phyloP scores from a whole-genome alignment of 2,329 filamentous ascomycete genomes.

The Fusarium pilosicola region DNA sequence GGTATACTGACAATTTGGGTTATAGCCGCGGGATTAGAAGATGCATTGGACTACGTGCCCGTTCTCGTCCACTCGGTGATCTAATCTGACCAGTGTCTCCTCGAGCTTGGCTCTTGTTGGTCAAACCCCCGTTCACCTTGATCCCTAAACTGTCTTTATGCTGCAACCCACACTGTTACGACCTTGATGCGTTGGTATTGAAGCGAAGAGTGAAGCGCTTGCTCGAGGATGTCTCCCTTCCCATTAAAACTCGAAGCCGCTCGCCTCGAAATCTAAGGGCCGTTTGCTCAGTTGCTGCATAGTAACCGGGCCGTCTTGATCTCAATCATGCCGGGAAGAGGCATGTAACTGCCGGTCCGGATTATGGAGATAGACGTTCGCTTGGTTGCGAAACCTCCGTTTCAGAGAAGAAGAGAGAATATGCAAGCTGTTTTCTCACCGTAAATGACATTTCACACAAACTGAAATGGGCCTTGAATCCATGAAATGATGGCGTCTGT shows the following conservation, averaged over 20 bases:
- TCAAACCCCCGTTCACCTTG: neutral
- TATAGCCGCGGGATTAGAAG: neutral
- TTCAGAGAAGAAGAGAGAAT: neutral
- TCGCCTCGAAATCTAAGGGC: neutral
- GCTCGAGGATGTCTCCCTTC: neutral
- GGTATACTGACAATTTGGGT: fast-evolving
- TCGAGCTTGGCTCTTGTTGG: neutral
- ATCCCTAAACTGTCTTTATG: neutral
- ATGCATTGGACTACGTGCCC: neutral
- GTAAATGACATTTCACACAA: neutral
- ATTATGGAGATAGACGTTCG: constrained; percentile 8
- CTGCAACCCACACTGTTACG: neutral
- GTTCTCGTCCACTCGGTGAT: neutral
- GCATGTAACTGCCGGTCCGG: constrained; percentile 16
- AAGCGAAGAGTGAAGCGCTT: neutral
- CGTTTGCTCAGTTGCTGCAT: neutral
- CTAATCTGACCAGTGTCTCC: neutral
- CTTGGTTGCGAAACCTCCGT: neutral
- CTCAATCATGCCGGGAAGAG: constrained; percentile 1
- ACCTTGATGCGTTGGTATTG: neutral
- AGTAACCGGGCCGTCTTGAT: constrained; percentile 18
- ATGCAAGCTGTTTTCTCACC: neutral
- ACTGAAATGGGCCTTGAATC: neutral
- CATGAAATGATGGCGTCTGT: neutral
- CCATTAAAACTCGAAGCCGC: neutral